Conservation (phyloP, 306 rosid species). For the Cicer yamashitae region DNA sequence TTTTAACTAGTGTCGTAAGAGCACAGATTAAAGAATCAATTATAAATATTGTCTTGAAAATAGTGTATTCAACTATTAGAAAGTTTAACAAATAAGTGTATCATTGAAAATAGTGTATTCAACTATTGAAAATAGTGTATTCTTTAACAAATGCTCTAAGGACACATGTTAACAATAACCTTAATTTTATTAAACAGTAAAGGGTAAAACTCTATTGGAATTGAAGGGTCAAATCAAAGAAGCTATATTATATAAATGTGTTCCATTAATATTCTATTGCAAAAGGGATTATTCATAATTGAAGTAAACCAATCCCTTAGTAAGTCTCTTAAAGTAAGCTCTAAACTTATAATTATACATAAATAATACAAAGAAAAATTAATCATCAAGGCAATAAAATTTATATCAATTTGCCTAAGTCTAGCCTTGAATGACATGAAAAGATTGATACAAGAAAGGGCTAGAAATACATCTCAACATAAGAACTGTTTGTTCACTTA, state of each 20-base stretch:
- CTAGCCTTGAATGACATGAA: conserved; percentile 47
- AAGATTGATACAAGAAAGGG: conserved; percentile 58
- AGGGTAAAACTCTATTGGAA: neutral
- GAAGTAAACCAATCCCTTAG: conserved; percentile 33
- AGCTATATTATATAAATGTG: neutral
- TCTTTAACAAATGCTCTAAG: no score
- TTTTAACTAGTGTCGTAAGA: neutral
- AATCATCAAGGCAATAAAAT: conserved; percentile 53
- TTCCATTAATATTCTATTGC: conserved; percentile 24
- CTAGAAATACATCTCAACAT: conserved; percentile 42
- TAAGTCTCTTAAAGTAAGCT: conserved; percentile 48
- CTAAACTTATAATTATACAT: conserved; percentile 55
- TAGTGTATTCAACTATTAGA: no score
- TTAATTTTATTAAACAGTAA: neutral
- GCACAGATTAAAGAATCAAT: no score
- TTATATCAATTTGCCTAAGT: conserved; percentile 56
- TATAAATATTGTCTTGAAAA: no score
- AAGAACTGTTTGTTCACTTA: conserved; percentile 50
- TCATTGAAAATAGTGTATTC: no score
- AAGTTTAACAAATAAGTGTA: no score
- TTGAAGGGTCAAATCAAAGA: conserved; percentile 2
- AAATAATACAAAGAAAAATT: conserved; percentile 52
- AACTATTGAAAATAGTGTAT: no score
- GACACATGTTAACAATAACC: no score
- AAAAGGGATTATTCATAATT: conserved; percentile 8